Base-by-base conservation (phyloP, 2,329 filamentous ascomycete genomes). In the Stachybotrys chlorohalonatus region DNA sequence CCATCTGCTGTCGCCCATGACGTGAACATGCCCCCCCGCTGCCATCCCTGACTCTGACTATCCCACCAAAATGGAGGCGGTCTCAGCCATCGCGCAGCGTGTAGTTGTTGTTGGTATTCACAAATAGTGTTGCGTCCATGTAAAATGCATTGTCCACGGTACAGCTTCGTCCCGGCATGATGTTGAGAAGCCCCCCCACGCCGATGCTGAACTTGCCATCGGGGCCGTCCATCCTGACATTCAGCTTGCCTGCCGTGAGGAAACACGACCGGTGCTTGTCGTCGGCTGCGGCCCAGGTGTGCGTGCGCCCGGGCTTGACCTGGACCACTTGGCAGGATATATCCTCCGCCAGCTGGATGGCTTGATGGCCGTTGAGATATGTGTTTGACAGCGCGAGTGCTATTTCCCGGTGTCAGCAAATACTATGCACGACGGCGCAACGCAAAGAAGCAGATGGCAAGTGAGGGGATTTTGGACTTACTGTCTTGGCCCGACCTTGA, bases 311-410 rank as follows among this genome's bases (percentile, higher is more conserved):
- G 0, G 74, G 69, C 49, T 71, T 72, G n/a, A 77, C 57, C 7
- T 66, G 62, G 2, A 74, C 52, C 9, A 76, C 66, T 52, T 77
- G 72, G 55, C 76, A 72, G 45, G 65, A 63, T 5, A 76, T 56
- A 17, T 73, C 70, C 24, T 69, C 64, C 0, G 66, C 67, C 4
- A 77, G 62, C 1, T 56, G 57, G 6, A 76, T 63, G 0, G 73
- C 66, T 36, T 69, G 66, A 6, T 66, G 65, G 32, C 66, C 67
- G 0, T 68, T 66, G 5, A 76, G 61, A 56, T 74, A 77, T 0
- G 72, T 64, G 45, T 69, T 72, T 13, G 75, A 77, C 56, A 71
- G 76, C 5, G 69, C 72, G n/a, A 77, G 60, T 32, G 73, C 75
- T 77, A 24, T 17, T 42, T 42, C 13, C 13, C 24, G 24, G 36